phyloP scores from a whole-genome alignment of 345 rosid genomes.

The Eutrema heterophyllum region DNA sequence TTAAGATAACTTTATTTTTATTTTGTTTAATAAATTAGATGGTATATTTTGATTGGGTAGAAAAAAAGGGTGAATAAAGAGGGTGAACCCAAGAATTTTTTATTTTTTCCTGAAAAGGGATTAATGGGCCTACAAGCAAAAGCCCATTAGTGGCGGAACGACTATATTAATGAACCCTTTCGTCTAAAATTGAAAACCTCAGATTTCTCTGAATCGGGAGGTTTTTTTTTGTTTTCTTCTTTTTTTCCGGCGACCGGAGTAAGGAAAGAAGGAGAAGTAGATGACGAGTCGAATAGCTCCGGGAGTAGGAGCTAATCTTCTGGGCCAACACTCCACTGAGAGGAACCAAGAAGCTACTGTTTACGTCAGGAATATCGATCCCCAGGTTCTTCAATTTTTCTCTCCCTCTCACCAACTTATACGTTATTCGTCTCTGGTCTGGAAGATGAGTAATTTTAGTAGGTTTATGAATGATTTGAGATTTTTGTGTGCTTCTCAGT shows the following conservation, averaged over 20 bases:
- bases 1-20: too few species aligned
- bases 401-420: neutral
- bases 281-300: constrained; percentile 99
- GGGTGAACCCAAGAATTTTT: too few species aligned
- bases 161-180: neutral
- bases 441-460: neutral
- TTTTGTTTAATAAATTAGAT: too few species aligned
- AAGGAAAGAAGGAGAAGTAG: neutral
- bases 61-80: too few species aligned
- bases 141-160: neutral
- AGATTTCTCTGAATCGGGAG: constrained; percentile 1
- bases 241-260: constrained; percentile 18
- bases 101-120: too few species aligned
- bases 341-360: constrained; percentile 98
- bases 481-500: neutral
- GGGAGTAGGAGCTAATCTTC: constrained; percentile 94
- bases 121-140: neutral
- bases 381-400: constrained; percentile 44
- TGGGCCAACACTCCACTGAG: constrained; percentile 97
- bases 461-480: constrained; percentile 7
- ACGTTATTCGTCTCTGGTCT: too few species aligned
- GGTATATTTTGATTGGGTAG: too few species aligned
- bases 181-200: constrained; percentile 9
- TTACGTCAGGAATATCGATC: constrained; percentile 83
- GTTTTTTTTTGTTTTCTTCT: too few species aligned